Conservation (phyloP, 306 rosid genomes). For the Quercus glauca region DNA sequence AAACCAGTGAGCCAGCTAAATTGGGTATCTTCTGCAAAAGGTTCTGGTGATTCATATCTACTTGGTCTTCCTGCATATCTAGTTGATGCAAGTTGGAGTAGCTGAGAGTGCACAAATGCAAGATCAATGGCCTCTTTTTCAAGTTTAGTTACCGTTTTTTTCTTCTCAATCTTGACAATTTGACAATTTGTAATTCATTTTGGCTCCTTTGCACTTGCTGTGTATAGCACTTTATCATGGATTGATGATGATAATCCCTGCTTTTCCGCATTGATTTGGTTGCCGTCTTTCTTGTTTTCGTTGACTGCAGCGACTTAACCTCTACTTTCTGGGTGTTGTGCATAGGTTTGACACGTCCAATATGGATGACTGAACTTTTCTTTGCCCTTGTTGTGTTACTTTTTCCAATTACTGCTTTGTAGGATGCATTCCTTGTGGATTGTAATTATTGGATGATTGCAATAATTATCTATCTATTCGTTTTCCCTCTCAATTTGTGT, state of each 20-base stretch:
- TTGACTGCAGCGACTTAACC: not conserved
- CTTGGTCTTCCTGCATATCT: constrained; percentile 4
- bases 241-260: not conserved
- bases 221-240: constrained; percentile 25
- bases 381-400: too few relatives aligned
- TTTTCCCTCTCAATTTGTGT: too few relatives aligned
- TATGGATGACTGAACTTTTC: too few relatives aligned
- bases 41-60: not conserved
- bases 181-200: not conserved
- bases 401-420: too few relatives aligned
- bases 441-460: too few relatives aligned
- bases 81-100: constrained; percentile 16
- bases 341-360: too few relatives aligned
- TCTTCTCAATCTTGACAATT: not conserved
- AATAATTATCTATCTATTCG: too few relatives aligned
- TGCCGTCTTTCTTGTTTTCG: not conserved
- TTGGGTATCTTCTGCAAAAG: not conserved
- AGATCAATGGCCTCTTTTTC: not conserved
- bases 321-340: not conserved
- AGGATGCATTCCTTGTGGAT: too few relatives aligned
- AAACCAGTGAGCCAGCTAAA: not conserved
- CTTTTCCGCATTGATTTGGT: not conserved
- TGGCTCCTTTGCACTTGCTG: constrained; percentile 7
- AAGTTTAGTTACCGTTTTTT: not conserved
- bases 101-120: constrained; percentile 2